A percentile compares a stretch with the other conserved stretches of the same genome.
These are phyloP conservation scores for Stropharia rugosoannulata DNA, from an alignment of 768 basidiomycete species.

Conservation along the genomic window DNA sequence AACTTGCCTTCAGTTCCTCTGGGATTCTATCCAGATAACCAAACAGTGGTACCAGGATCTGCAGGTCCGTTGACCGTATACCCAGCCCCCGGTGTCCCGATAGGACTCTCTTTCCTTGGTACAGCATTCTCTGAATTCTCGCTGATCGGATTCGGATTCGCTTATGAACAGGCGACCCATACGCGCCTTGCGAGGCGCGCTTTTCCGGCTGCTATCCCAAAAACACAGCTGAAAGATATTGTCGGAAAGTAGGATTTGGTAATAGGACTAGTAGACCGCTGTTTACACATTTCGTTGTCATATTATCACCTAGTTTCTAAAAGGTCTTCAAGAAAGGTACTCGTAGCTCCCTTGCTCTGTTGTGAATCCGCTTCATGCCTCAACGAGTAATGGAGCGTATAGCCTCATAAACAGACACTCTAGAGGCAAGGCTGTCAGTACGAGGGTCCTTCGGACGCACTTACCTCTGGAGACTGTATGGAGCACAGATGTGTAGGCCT, in stretches of 20 bases:
- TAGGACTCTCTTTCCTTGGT: conserved; percentile 4
- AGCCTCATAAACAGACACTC: no score
- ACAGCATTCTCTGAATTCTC: conserved; percentile 4
- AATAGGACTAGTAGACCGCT: no score
- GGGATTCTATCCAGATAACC: conserved; percentile 2
- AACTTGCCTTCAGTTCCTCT: neutral
- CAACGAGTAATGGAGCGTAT: no score
- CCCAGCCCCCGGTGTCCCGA: conserved; percentile 1
- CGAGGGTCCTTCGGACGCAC: no score
- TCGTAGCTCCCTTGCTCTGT: no score
- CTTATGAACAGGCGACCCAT: conserved; percentile 1
- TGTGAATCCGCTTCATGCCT: no score
- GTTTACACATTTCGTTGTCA: no score
- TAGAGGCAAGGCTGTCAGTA: no score
- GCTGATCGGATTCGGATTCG: neutral
- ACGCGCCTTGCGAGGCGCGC: conserved; percentile 1
- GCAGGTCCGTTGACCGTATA: conserved; percentile 2
- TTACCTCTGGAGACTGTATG: no score
- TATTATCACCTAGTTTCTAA: no score
- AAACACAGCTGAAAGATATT: conserved; percentile 3
- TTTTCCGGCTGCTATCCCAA: conserved; percentile 3
- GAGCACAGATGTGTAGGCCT: no score
- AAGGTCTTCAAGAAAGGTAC: no score
- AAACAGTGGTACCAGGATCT: neutral
- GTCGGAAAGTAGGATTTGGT: neutral